Evolutionary conservation across 2,329 filamentous ascomycete species (phyloP).

Genomic region (Colletotrichum sp.): DNA sequence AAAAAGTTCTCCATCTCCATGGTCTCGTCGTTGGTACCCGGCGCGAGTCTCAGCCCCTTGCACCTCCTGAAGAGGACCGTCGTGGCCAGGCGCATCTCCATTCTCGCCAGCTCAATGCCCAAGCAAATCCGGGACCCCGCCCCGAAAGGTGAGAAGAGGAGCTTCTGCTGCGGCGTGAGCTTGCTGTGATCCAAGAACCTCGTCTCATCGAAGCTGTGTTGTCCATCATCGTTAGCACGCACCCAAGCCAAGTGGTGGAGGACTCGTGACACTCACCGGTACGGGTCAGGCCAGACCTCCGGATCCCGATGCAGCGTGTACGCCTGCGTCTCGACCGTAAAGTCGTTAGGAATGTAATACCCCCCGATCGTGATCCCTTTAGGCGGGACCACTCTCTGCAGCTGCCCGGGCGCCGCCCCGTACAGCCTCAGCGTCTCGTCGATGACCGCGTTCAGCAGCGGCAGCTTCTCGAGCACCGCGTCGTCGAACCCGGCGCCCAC

Average conservation of each 20-base stretch:
- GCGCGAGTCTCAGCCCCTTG: conserved; percentile 33
- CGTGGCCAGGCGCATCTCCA: conserved; percentile 58
- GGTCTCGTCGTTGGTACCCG: conserved; percentile 39
- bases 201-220: conserved; percentile 6
- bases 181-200: not conserved
- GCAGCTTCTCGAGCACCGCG: conserved; percentile 37
- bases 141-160: conserved; percentile 58
- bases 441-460: conserved; percentile 46
- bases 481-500: conserved; percentile 30
- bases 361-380: conserved; percentile 44
- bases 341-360: conserved; percentile 43
- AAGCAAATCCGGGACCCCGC: conserved; percentile 54
- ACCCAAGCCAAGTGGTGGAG: rapidly evolving
- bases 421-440: conserved; percentile 52
- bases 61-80: conserved; percentile 58
- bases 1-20: conserved; percentile 40
- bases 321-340: conserved; percentile 45
- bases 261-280: conserved; percentile 15
- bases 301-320: conserved; percentile 52
- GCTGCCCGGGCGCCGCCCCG: conserved; percentile 39
- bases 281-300: conserved; percentile 44
- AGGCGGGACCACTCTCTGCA: conserved; percentile 44
- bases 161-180: conserved; percentile 43
- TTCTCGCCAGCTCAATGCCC: conserved; percentile 61
- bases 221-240: not conserved